Conservation (phyloP, 2,329 filamentous ascomycete genomes). For the Verticillium tricorpus region DNA sequence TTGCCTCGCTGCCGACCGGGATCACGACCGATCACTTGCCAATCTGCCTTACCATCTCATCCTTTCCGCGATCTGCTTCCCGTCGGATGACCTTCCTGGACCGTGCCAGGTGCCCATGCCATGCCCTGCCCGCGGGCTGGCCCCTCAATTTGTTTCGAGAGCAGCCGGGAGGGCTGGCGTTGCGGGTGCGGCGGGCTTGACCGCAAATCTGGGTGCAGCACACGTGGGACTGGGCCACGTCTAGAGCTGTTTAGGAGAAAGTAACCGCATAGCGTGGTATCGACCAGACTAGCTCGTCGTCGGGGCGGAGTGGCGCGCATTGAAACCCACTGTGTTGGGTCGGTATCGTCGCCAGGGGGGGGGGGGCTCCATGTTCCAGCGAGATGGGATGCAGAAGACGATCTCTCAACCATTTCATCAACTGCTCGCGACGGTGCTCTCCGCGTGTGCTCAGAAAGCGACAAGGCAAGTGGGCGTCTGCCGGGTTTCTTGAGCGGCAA, state of each 20-base stretch:
- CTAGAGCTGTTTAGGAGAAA: conserved; percentile 1
- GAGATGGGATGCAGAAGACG: not conserved
- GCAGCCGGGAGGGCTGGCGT: not conserved
- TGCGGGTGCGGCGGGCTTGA: not conserved
- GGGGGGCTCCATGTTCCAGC: not conserved
- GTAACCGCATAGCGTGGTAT: conserved; percentile 1
- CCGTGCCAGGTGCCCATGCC: not conserved
- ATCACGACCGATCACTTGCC: not conserved
- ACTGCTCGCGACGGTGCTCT: not conserved
- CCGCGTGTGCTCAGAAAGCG: not conserved
- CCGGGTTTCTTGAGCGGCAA: not conserved
- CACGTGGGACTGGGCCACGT: conserved; percentile 8
- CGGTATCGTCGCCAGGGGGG: not conserved
- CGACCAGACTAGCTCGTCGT: conserved; percentile 3
- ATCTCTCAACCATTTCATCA: not conserved
- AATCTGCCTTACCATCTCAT: not conserved
- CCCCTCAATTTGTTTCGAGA: not conserved
- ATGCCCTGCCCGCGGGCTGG: not conserved
- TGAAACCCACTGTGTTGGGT: conserved; percentile 11
- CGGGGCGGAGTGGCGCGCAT: conserved; percentile 9
- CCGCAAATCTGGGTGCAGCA: not conserved
- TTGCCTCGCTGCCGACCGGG: not conserved
- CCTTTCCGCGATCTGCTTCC: not conserved
- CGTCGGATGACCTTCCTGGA: not conserved
- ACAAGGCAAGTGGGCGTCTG: not conserved